These are phyloP conservation scores for Porphyrellus sp. DNA, from an alignment of 1,284 basidiomycete genomes.

Conservation along the genomic window DNA sequence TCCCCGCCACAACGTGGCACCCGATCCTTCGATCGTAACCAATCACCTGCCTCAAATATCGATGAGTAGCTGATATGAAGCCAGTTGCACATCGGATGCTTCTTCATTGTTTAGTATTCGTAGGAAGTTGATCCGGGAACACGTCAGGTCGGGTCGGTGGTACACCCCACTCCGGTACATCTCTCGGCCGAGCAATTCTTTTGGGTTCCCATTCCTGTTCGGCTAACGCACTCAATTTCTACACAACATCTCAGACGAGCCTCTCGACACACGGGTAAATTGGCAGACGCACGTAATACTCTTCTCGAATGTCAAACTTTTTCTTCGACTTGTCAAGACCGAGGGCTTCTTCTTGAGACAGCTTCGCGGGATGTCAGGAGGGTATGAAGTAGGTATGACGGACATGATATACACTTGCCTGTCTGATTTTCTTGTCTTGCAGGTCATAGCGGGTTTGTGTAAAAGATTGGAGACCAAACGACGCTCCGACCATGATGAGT, in stretches of 20 bases:
- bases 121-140: conserved; percentile 26
- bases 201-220: conserved; percentile 87
- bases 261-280: not conserved
- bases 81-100: not conserved
- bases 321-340: conserved; percentile 77
- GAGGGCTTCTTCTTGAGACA: conserved; percentile 83
- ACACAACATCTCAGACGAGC: conserved; percentile 11
- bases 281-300: conserved; percentile 80
- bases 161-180: conserved; percentile 86
- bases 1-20: not conserved
- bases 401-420: conserved; percentile 43
- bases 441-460: conserved; percentile 92
- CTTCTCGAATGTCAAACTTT: conserved; percentile 90
- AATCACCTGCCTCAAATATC: too few species aligned
- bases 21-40: not conserved
- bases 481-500: conserved; percentile 80
- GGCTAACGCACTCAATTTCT: conserved; percentile 63
- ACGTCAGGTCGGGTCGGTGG: conserved; percentile 46
- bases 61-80: not conserved
- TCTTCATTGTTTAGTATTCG: conserved; percentile 5
- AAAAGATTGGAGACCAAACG: conserved; percentile 81
- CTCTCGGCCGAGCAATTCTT: conserved; percentile 77
- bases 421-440: conserved; percentile 75
- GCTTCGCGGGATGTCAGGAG: conserved; percentile 36
- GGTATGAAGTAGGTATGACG: too few species aligned